phyloP scores from a whole-genome alignment of 1,284 basidiomycete species.

The Cutaneotrichosporon arboriforme region DNA sequence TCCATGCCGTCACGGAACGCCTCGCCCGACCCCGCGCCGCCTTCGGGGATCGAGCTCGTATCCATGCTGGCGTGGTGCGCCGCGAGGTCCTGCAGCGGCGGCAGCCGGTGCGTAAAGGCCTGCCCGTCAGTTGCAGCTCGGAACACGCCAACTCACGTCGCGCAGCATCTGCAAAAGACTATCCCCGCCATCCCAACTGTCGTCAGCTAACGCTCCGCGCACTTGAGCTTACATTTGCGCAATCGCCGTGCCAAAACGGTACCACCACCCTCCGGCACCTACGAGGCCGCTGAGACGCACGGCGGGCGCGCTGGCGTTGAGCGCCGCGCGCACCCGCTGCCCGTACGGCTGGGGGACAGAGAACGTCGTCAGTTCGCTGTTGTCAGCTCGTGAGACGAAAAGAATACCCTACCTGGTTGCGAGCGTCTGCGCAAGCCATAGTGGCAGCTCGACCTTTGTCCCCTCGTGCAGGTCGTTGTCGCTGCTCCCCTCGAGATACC shows the following conservation, averaged over 20 bases:
- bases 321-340: conserved; percentile 67
- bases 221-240: conserved; percentile 49
- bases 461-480: conserved; percentile 69
- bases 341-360: conserved; percentile 71
- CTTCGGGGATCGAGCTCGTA: conserved; percentile 45
- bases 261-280: conserved; percentile 82
- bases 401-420: conserved; percentile 64
- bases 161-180: conserved; percentile 55
- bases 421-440: conserved; percentile 79
- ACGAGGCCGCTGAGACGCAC: conserved; percentile 73
- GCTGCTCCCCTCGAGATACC: conserved; percentile 74
- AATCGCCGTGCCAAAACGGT: conserved; percentile 75
- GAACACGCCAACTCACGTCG: conserved; percentile 51
- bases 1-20: conserved; percentile 82
- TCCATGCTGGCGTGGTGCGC: conserved; percentile 73
- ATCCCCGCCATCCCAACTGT: conserved; percentile 16
- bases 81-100: conserved; percentile 79
- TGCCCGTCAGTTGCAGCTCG: conserved; percentile 34
- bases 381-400: conserved; percentile 15
- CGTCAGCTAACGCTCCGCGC: neutral
- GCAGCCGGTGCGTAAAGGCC: conserved; percentile 72
- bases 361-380: conserved; percentile 78
- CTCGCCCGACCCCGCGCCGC: conserved; percentile 52
- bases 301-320: conserved; percentile 74
- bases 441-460: conserved; percentile 70